These are phyloP conservation scores for Phytophthora litchii DNA, from an alignment of 352 stramenopile species.

Conservation along the genomic window DNA sequence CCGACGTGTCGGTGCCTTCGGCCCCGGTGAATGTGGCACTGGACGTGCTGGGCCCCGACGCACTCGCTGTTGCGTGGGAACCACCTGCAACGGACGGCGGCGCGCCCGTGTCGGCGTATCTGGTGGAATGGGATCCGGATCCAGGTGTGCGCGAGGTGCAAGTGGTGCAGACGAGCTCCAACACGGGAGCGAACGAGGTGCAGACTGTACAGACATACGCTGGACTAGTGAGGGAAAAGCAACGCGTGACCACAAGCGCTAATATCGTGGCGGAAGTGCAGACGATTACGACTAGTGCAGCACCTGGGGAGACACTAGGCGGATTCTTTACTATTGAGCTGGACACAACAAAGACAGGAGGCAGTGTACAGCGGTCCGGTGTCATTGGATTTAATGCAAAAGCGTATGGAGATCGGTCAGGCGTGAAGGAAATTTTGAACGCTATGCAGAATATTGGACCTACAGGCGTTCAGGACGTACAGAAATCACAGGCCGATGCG, in stretches of 20 bases:
- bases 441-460: conserved; percentile 81
- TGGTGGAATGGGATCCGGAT: conserved; percentile 94
- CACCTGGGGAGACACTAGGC: conserved; percentile 79
- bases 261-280: conserved; percentile 67
- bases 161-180: conserved; percentile 72
- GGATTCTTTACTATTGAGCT: conserved; percentile 93
- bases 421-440: conserved; percentile 75
- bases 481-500: conserved; percentile 65
- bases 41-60: conserved; percentile 73
- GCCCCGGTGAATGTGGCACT: conserved; percentile 70
- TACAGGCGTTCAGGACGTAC: conserved; percentile 59
- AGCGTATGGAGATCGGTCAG: conserved; percentile 49
- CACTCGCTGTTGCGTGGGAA: conserved; percentile 72
- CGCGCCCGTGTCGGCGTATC: conserved; percentile 71
- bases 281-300: conserved; percentile 87
- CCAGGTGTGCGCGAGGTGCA: conserved; percentile 91
- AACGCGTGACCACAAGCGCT: conserved; percentile 84
- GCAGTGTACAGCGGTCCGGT: conserved; percentile 90
- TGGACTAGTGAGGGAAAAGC: conserved; percentile 88
- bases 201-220: conserved; percentile 92
- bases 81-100: conserved; percentile 78
- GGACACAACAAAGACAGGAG: conserved; percentile 86
- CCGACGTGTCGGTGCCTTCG: conserved; percentile 39
- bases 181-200: conserved; percentile 93
- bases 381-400: conserved; percentile 90